Percentiles rank a stretch among this genome's conserved stretches.
phyloP scores from a whole-genome alignment of 2,329 filamentous ascomycete genomes.

The Diaporthe amygdali region DNA sequence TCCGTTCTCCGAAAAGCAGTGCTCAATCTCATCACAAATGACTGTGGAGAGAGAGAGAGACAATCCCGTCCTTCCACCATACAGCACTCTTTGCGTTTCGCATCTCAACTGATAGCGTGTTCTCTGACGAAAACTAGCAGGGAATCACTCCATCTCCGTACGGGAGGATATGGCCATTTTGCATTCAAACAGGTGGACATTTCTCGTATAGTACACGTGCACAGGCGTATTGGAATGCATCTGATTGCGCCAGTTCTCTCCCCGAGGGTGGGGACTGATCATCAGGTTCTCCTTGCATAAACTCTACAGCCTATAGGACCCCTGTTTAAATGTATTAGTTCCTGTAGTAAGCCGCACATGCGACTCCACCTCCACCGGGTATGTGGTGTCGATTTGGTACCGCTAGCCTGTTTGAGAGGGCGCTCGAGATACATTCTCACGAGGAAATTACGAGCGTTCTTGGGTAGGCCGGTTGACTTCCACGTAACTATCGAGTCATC shows the following conservation, averaged over 20 bases:
- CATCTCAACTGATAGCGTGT: too few species aligned
- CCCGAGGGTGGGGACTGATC: neutral
- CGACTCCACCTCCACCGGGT: neutral
- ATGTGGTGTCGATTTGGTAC: neutral
- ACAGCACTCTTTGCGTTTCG: too few species aligned
- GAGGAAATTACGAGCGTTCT: too few species aligned
- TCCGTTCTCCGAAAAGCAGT: neutral
- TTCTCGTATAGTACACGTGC: neutral
- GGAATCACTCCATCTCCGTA: too few species aligned
- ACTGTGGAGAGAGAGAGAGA: neutral
- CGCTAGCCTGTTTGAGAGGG: neutral
- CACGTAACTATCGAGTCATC: too few species aligned
- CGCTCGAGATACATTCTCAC: too few species aligned
- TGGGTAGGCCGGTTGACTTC: too few species aligned
- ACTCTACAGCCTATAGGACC: neutral
- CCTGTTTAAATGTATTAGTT: neutral
- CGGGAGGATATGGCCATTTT: too few species aligned
- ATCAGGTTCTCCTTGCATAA: neutral
- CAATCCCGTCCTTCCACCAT: too few species aligned
- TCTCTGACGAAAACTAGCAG: too few species aligned
- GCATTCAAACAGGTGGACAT: neutral
- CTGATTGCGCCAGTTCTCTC: neutral
- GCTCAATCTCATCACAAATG: neutral
- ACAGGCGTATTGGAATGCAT: neutral
- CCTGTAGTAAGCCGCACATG: neutral